These are phyloP conservation scores for Gossypium davidsonii DNA, from an alignment of 441 rosid species.

Conservation along the genomic window DNA sequence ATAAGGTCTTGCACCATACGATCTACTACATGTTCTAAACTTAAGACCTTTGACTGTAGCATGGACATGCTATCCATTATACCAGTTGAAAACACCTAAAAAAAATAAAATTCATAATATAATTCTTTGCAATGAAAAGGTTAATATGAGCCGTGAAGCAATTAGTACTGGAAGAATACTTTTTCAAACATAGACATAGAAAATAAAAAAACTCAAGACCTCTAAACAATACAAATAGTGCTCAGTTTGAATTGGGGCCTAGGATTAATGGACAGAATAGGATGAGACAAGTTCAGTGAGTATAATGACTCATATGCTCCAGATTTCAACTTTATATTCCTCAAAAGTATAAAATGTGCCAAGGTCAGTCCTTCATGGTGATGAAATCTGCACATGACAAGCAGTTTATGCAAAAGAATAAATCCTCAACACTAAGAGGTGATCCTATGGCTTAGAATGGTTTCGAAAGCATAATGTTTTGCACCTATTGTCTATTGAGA, in stretches of 20 bases:
- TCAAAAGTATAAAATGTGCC: not conserved
- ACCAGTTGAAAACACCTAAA: slow-evolving; percentile 68
- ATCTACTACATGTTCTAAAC: slow-evolving; percentile 68
- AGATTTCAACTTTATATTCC: not conserved
- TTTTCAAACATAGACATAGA: not conserved
- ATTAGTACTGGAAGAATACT: not conserved
- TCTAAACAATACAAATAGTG: not conserved
- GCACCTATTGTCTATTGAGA: not conserved
- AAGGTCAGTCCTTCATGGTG: not conserved
- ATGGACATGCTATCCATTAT: slow-evolving; percentile 52
- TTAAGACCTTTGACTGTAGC: slow-evolving; percentile 63
- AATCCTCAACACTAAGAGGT: not conserved
- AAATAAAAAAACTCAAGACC: not conserved
- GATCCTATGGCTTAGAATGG: not conserved
- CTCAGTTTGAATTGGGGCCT: not conserved
- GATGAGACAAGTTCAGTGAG: not conserved
- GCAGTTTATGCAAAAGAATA: slow-evolving; percentile 10
- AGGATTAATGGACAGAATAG: not conserved
- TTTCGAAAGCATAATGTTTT: not conserved
- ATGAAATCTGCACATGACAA: not conserved
- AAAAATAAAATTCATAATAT: not conserved
- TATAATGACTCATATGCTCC: not conserved
- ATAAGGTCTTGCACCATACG: slow-evolving; percentile 37
- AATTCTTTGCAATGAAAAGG: not conserved
- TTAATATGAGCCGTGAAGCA: not conserved